Percentiles rank a stretch among this genome's conserved stretches.
phyloP scores from a whole-genome alignment of 768 basidiomycete species.

The Russula earlei region DNA sequence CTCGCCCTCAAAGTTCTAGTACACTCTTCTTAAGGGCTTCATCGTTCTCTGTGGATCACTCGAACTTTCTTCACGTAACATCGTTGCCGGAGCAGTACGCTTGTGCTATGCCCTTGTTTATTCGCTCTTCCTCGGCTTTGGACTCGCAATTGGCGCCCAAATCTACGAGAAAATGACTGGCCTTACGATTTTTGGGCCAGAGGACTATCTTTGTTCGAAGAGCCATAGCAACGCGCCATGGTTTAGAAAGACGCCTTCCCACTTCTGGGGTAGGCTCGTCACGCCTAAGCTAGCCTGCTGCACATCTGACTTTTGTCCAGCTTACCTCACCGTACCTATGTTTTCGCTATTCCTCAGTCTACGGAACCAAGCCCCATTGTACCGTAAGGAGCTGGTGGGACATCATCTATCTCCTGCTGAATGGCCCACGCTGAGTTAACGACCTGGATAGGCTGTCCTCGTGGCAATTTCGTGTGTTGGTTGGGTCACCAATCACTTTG shows the following conservation, averaged over 20 bases:
- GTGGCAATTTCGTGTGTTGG: conserved; percentile 57
- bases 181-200: conserved; percentile 34
- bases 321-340: conserved; percentile 64
- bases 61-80: conserved; percentile 71
- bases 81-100: conserved; percentile 77
- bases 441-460: conserved; percentile 34
- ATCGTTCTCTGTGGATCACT: conserved; percentile 65
- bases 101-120: conserved; percentile 75
- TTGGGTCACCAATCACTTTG: conserved; percentile 74
- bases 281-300: not conserved
- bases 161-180: conserved; percentile 51
- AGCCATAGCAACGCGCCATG: conserved; percentile 58
- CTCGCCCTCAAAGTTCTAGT: not conserved
- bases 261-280: conserved; percentile 51
- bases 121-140: conserved; percentile 71
- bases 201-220: conserved; percentile 50
- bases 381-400: conserved; percentile 46
- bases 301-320: conserved; percentile 25
- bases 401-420: not conserved
- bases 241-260: conserved; percentile 63
- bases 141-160: conserved; percentile 70
- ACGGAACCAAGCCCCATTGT: conserved; percentile 52
- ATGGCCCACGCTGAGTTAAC: not conserved
- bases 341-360: conserved; percentile 59
- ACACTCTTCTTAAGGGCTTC: conserved; percentile 37